A percentile compares a stretch with the other conserved stretches of the same genome.
Conservation (phyloP, 352 stramenopile species). For the Salisapilia sapeloensis region DNA sequence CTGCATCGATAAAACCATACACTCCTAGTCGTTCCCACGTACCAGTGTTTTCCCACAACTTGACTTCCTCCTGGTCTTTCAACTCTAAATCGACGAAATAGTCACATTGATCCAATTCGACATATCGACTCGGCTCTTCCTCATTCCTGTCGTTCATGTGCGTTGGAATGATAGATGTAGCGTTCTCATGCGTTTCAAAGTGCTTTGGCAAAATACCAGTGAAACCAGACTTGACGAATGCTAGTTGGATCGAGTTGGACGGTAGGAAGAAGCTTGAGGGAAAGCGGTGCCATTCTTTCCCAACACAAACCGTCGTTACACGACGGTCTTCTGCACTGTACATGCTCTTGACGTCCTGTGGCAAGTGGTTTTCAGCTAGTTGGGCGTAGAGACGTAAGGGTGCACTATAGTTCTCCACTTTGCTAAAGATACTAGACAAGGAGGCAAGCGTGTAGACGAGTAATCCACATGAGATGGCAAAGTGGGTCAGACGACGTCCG, state of each 20-base stretch:
- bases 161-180: conserved; percentile 32
- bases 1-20: conserved; percentile 40
- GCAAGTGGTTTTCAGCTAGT: conserved; percentile 34
- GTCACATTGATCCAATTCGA: conserved; percentile 62
- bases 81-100: conserved; percentile 82
- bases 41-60: conserved; percentile 32
- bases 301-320: conserved; percentile 78
- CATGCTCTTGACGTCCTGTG: conserved; percentile 10
- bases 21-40: conserved; percentile 34
- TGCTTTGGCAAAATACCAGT: conserved; percentile 86
- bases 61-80: conserved; percentile 33
- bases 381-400: conserved; percentile 56
- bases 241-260: conserved; percentile 44
- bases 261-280: conserved; percentile 94
- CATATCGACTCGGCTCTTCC: conserved; percentile 83
- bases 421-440: conserved; percentile 35
- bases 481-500: conserved; percentile 6
- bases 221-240: conserved; percentile 90
- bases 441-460: conserved; percentile 36
- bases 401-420: conserved; percentile 53
- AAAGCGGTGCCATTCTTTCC: conserved; percentile 97
- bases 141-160: conserved; percentile 91
- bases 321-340: conserved; percentile 5
- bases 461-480: conserved; percentile 22
- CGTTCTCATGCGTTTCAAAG: conserved; percentile 63